Base-by-base conservation (phyloP, 2,329 filamentous ascomycete genomes). In the Sphaerulina musiva region DNA sequence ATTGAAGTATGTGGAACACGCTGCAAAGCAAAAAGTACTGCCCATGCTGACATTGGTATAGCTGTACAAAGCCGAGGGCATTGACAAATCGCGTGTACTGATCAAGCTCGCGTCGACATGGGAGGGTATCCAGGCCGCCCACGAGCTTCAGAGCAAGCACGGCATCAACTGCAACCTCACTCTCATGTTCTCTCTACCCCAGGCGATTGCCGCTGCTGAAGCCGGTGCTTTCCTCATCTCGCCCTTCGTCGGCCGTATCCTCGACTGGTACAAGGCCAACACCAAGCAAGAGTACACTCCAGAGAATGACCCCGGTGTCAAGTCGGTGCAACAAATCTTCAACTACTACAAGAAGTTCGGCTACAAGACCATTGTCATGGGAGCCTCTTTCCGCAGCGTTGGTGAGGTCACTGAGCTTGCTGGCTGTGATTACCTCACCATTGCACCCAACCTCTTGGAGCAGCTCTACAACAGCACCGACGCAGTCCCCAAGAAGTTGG, bases 271-370 rank as follows among this genome's bases (percentile, higher is more conserved):
- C 88, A 98, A 98, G 89, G 89, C 89, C 56, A 79, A 84, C 67
- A 88, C 84, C 74, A 95, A 95, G 85, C 91, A 95, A 83, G 87
- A 93, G 65, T 98, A 91, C 84, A 70, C 80, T 72, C 82, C 89
- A 74, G 78, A 87, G 75, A 88, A 95, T 74, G 93, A 98, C 80
- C 93, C 93, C 54, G 93, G 93, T 80, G 93, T 98, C 75, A 82
- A 89, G 79, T 92, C 87, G 64, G 93, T 98, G 71, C 82, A 92
- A 81, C 72, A 69, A 75, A 98, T 98, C 80, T 98, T 86, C 85
- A 93, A 98, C 84, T 98, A 98, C 88, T 98, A 98, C 87, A 98
- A 98, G 89, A 97, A 97, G 83, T 89, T 79, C 75, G 89, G 87
- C 74, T 96, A 98, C 86, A 95, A 95, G 69, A 98, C 93, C 74